Evolutionary conservation across 345 rosid species (phyloP).

Genomic region (Streptanthus diversifolius): DNA sequence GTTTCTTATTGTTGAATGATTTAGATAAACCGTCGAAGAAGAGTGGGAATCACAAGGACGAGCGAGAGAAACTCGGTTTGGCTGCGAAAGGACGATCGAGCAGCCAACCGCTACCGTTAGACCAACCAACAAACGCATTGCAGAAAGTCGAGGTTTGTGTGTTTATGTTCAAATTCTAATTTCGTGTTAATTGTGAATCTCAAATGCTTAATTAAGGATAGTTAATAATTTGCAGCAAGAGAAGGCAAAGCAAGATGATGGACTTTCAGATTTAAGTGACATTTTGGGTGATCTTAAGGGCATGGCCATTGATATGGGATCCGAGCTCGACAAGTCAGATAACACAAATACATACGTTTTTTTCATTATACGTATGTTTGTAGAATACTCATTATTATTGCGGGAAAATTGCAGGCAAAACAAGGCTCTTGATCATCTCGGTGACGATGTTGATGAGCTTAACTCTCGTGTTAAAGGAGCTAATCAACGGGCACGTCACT

Average conservation of each 20-base stretch:
- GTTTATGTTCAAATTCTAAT: neutral
- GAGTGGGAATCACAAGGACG: conserved; percentile 43
- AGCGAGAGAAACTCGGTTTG: conserved; percentile 72
- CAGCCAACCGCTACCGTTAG: conserved; percentile 39
- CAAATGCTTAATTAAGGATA: no score
- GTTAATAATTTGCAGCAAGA: conserved; percentile 46
- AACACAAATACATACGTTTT: neutral
- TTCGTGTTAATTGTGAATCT: neutral
- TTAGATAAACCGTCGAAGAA: conserved; percentile 53
- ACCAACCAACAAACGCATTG: conserved; percentile 55
- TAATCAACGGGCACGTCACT: conserved; percentile 73
- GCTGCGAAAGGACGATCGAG: conserved; percentile 43
- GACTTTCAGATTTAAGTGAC: conserved; percentile 67
- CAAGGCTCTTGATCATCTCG: conserved; percentile 74
- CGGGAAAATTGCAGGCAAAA: conserved; percentile 70
- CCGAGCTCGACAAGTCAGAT: conserved; percentile 69
- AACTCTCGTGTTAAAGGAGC: conserved; percentile 81
- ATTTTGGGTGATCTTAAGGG: conserved; percentile 81
- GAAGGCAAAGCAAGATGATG: conserved; percentile 86
- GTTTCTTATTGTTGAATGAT: neutral
- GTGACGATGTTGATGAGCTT: conserved; percentile 74
- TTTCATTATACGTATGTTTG: neutral
- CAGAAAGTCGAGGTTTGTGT: conserved; percentile 73
- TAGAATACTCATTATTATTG: conserved; percentile 3
- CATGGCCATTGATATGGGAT: conserved; percentile 95